phyloP scores from a whole-genome alignment of 805 yeast genomes.

The Torulaspora delbrueckii region DNA sequence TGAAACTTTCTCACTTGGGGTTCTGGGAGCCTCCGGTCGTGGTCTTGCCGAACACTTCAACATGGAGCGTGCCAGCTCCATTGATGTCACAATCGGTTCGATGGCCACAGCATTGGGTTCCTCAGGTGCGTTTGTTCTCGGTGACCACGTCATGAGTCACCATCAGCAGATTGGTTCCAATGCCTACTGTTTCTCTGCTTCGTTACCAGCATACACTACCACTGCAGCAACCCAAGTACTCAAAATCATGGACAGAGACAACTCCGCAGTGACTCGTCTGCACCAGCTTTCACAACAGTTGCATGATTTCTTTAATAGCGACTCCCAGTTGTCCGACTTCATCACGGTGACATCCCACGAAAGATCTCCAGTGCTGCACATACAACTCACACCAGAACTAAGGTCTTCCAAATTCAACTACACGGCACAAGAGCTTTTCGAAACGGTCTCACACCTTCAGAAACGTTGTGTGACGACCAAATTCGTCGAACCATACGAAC shows the following conservation, averaged over 20 bases:
- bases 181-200: conserved; percentile 91
- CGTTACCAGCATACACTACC: conserved; percentile 89
- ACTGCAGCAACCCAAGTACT: conserved; percentile 54
- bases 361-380: conserved; percentile 64
- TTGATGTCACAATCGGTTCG: conserved; percentile 85
- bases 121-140: conserved; percentile 93
- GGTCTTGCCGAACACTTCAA: conserved; percentile 75
- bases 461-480: conserved; percentile 33
- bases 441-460: conserved; percentile 25
- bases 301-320: conserved; percentile 40
- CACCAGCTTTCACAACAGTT: conserved; percentile 40
- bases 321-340: conserved; percentile 35
- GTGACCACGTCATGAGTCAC: conserved; percentile 72
- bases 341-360: conserved; percentile 52
- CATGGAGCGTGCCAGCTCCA: conserved; percentile 56
- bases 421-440: conserved; percentile 27
- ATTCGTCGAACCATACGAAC: conserved; percentile 35
- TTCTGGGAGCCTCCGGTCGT: conserved; percentile 76
- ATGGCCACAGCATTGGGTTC: conserved; percentile 76
- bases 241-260: conserved; percentile 42
- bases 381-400: conserved; percentile 47
- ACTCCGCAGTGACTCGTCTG: conserved; percentile 34
- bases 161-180: conserved; percentile 88
- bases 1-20: conserved; percentile 83
- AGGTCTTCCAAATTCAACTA: conserved; percentile 32